phyloP scores from a whole-genome alignment of 2,329 filamentous ascomycete genomes.

The Phaeosphaeriaceae sp. region DNA sequence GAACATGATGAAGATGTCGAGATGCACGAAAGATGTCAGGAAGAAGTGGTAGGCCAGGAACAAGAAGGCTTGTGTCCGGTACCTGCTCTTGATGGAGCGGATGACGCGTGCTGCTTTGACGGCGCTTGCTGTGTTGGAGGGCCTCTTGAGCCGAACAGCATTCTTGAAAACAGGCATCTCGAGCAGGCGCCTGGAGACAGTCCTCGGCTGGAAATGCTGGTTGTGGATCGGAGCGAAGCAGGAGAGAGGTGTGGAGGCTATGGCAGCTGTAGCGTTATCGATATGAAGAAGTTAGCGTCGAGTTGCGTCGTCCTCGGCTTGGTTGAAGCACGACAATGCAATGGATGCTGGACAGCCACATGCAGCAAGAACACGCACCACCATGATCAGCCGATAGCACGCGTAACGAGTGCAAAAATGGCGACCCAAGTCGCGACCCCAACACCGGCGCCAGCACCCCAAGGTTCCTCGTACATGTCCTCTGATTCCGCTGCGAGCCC shows the following conservation, averaged over 20 bases:
- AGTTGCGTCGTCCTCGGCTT: conserved; percentile 1
- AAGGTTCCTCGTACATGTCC: conserved; percentile 23
- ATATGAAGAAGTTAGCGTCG: too few species aligned
- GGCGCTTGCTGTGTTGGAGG: conserved; percentile 23
- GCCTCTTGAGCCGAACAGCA: conserved; percentile 19
- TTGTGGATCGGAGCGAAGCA: not conserved
- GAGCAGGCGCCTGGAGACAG: not conserved
- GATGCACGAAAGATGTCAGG: conserved; percentile 35
- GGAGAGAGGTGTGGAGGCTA: conserved; percentile 5
- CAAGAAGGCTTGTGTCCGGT: conserved; percentile 40
- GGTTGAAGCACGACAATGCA: too few species aligned
- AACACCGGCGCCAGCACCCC: conserved; percentile 21
- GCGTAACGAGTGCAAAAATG: conserved; percentile 13
- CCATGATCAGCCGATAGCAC: conserved; percentile 13
- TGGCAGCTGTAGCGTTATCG: conserved; percentile 8
- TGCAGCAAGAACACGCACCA: not conserved
- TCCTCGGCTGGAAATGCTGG: not conserved
- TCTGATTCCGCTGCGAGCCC: conserved; percentile 10
- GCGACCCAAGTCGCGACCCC: conserved; percentile 20
- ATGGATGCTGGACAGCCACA: not conserved
- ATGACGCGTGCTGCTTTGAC: conserved; percentile 32
- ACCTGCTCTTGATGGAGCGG: conserved; percentile 37
- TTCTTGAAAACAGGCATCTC: conserved; percentile 23
- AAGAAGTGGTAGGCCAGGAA: conserved; percentile 46
- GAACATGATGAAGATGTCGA: conserved; percentile 43